Evolutionary conservation across 75 land plant species (phyloP).

Genomic region (Sequoiadendron giganteum): DNA sequence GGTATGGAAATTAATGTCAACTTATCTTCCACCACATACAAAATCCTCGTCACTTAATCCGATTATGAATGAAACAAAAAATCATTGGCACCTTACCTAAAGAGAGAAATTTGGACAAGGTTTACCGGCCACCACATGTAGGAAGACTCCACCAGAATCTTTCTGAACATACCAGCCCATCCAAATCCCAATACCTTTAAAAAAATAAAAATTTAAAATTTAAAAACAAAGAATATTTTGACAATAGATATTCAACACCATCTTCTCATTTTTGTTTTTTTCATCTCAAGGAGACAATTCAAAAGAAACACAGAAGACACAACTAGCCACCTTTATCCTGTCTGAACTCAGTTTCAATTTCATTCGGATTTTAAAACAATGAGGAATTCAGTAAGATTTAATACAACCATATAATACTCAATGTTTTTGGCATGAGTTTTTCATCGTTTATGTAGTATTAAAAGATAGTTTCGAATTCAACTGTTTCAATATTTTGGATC

Average conservation of each 20-base stretch:
- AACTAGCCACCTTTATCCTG: background rate
- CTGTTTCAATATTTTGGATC: too few relatives aligned
- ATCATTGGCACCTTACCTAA: slow-evolving; percentile 42
- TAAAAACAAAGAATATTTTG: background rate
- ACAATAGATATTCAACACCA: background rate
- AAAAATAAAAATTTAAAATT: background rate
- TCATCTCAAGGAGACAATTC: too few relatives aligned
- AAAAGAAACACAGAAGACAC: background rate
- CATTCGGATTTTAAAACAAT: background rate
- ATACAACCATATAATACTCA: background rate
- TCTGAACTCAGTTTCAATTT: background rate
- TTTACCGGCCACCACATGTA: slow-evolving; percentile 89
- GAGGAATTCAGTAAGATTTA: too few relatives aligned
- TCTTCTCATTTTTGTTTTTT: background rate
- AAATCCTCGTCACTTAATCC: background rate
- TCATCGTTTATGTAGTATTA: too few relatives aligned
- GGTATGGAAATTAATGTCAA: background rate
- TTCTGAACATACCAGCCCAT: slow-evolving; percentile 82
- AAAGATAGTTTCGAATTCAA: too few relatives aligned
- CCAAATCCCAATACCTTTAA: slow-evolving; percentile 81
- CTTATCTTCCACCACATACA: background rate
- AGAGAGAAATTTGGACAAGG: slow-evolving; percentile 74
- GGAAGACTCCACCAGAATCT: slow-evolving; percentile 61
- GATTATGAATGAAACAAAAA: background rate
- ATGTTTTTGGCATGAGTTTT: too few relatives aligned